These are phyloP conservation scores for Clohesyomyces aquaticus DNA, from an alignment of 495 filamentous ascomycete species.

Conservation along the genomic window DNA sequence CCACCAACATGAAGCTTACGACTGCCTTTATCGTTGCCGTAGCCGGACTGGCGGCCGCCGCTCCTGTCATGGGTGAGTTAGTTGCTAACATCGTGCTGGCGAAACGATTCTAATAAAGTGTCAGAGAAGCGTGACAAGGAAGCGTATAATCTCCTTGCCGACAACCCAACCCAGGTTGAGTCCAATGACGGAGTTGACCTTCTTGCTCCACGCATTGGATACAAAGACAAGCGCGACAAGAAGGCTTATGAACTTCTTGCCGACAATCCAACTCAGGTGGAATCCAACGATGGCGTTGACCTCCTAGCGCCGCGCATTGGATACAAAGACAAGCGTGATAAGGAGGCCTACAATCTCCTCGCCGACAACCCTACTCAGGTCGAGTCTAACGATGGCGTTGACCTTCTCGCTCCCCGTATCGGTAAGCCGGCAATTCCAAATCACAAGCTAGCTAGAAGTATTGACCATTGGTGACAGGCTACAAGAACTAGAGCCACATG, in stretches of 20 bases:
- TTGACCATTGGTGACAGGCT: background rate
- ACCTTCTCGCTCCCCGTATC: conserved; percentile 12
- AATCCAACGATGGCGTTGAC: background rate
- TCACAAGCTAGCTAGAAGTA: background rate
- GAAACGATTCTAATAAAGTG: background rate
- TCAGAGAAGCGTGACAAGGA: background rate
- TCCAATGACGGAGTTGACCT: background rate
- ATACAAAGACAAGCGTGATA: conserved; percentile 12
- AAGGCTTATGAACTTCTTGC: conserved; percentile 1
- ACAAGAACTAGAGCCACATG: conserved; percentile 6
- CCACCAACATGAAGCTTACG: background rate
- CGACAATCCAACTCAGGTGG: conserved; percentile 5
- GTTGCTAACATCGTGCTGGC: background rate
- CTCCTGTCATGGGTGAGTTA: conserved; percentile 3
- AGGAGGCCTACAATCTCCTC: background rate
- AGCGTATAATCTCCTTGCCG: background rate
- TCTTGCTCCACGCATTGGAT: conserved; percentile 6
- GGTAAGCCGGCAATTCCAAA: background rate
- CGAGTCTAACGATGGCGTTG: background rate
- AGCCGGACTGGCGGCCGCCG: background rate
- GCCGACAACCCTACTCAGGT: conserved; percentile 10
- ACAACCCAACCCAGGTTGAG: conserved; percentile 6
- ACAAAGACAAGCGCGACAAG: conserved; percentile 8
- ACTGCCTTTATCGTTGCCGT: background rate
- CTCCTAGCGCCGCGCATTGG: conserved; percentile 11